Percentiles rank a stretch among this genome's conserved stretches.
Conservation (phyloP, 129 eudicot genomes). For the Tagetes erecta region DNA sequence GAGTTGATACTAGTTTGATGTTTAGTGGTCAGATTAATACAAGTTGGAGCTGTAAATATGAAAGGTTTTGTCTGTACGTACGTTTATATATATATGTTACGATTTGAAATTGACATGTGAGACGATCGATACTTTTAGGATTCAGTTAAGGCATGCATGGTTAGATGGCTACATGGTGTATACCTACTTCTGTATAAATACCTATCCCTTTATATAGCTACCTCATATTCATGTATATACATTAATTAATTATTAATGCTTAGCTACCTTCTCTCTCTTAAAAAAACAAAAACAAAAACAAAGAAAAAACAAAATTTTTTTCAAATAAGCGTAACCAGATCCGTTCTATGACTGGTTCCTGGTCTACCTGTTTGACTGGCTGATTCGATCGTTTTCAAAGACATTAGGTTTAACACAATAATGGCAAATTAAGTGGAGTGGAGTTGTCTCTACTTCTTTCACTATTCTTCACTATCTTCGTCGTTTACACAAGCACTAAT, state of each 20-base stretch:
- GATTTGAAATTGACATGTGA: constrained; percentile 43
- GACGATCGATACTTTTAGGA: constrained; percentile 38
- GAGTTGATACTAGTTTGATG: constrained; percentile 41
- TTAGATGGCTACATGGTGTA: constrained; percentile 39
- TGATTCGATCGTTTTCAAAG: too few species aligned
- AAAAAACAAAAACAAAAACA: too few species aligned
- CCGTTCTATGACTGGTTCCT: too few species aligned
- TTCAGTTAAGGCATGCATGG: constrained; percentile 44
- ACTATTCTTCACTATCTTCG: too few species aligned
- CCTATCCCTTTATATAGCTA: constrained; percentile 37
- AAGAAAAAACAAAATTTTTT: too few species aligned
- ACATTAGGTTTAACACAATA: too few species aligned
- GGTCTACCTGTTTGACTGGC: too few species aligned
- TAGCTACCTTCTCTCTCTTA: neutral
- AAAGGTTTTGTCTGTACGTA: constrained; percentile 33
- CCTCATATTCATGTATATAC: constrained; percentile 37
- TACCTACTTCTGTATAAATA: constrained; percentile 42
- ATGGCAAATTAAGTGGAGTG: too few species aligned
- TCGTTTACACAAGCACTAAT: too few species aligned
- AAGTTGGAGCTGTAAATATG: constrained; percentile 38
- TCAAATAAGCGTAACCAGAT: too few species aligned
- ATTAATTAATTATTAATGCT: neutral
- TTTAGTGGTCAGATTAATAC: constrained; percentile 42
- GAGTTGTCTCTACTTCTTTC: too few species aligned
- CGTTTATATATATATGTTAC: neutral